Base-by-base conservation (phyloP, 2,329 filamentous ascomycete species). In the Ophiostoma piceae region DNA sequence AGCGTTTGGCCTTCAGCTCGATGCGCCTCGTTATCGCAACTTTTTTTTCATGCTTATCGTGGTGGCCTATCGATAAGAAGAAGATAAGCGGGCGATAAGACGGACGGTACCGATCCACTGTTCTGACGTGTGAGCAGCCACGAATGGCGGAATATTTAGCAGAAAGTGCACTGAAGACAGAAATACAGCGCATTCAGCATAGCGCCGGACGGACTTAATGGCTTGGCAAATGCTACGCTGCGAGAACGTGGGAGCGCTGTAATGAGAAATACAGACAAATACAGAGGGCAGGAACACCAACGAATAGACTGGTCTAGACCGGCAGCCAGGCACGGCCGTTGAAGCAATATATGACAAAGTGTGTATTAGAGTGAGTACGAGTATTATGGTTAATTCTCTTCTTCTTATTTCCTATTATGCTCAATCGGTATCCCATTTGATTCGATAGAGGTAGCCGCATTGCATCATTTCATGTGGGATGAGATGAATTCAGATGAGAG, bases 391-490 rank as follows among this genome's bases (percentile, higher is more conserved):
- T 41, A 41, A 12, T 41, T 4, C 39, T 14, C 11, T 14, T 12
- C 12, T 41, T 9, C 1, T 29, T 29, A 29, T 29, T 29, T 35
- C 35, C 35, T 35, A 35, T 35, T 5, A 41, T 41, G 1, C 9
- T 41, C 39, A 14, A 14, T 47, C 51, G n/a, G 11, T 26, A 11
- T 57, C n/a, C 47, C 22, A 26, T 57, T 41, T 41, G 11, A 41
- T 41, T 41, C 39, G 51, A 26, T 8, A 22, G n/a, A 12, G 9
- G 51, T 26, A 26, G 51, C n/a, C 51, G 22, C 51, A 57, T 57
- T 57, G 51, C n/a, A 57, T 57, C 51, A 57, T 57, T 57, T 57
- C n/a, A 57, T 57, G 51, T 57, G n/a, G 5, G 51, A 57, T 57
- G 51, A 57, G 51, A 57, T 9, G 19, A 1, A n/a, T n/a, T n/a